Conservation (phyloP, 768 basidiomycete genomes). For the Russula emetica region DNA sequence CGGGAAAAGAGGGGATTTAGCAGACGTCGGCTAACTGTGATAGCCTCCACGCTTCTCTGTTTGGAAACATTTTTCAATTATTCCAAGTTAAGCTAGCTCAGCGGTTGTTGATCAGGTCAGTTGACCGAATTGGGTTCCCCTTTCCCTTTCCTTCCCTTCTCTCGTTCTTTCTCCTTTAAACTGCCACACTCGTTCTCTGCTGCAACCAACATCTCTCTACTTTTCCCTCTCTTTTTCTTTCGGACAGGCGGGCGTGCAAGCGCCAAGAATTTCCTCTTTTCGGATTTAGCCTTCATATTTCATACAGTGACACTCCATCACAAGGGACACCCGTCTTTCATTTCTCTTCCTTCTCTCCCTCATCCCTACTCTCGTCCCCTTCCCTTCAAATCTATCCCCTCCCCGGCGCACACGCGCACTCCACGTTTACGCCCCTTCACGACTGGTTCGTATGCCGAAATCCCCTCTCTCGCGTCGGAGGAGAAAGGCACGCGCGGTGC, state of each 20-base stretch:
- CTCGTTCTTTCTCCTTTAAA: not conserved
- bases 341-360: not conserved
- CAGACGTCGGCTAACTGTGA: not conserved
- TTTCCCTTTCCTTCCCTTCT: not conserved
- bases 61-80: not conserved
- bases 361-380: not conserved
- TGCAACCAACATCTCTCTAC: too few relatives aligned
- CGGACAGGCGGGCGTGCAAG: not conserved
- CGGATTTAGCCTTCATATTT: too few relatives aligned
- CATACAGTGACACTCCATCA: not conserved
- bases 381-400: not conserved
- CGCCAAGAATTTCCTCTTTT: not conserved
- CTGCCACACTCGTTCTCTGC: not conserved
- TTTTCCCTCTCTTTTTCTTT: not conserved
- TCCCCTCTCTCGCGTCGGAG: conserved; percentile 25
- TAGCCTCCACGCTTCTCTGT: not conserved
- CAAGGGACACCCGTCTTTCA: not conserved
- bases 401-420: not conserved
- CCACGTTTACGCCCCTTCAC: not conserved
- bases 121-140: not conserved
- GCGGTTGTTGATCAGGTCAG: not conserved
- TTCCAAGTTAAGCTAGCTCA: not conserved
- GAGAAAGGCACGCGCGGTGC: conserved; percentile 27
- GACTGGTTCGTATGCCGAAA: conserved; percentile 9
- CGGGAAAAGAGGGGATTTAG: not conserved